These are phyloP conservation scores for Sherardia arvensis DNA, from an alignment of 257 asterid genomes.

Conservation along the genomic window DNA sequence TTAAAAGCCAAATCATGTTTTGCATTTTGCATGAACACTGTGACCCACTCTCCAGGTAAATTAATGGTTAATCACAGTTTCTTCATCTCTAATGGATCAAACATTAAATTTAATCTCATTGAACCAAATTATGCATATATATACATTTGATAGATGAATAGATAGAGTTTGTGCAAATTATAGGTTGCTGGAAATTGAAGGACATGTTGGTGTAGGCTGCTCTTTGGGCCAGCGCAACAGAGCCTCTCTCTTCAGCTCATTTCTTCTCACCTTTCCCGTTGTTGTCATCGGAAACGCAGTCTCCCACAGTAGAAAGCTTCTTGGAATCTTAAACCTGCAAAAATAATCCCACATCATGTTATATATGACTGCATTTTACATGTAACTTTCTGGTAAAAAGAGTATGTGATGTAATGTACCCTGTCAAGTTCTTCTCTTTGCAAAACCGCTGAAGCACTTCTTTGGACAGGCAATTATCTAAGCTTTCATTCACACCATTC, in stretches of 20 bases:
- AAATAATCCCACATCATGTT: background rate
- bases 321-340: conserved; percentile 78
- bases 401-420: conserved; percentile 37
- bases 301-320: conserved; percentile 44
- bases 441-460: conserved; percentile 60
- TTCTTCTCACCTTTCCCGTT: conserved; percentile 76
- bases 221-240: conserved; percentile 24
- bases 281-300: conserved; percentile 59
- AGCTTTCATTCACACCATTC: conserved; percentile 17
- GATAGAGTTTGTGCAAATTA: conserved; percentile 13
- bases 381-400: no score
- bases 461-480: conserved; percentile 29
- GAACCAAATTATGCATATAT: conserved; percentile 1
- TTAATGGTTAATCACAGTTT: no score
- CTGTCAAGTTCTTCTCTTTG: conserved; percentile 43
- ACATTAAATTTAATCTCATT: no score
- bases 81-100: background rate
- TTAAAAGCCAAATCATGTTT: no score
- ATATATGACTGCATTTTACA: no score
- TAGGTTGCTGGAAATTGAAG: conserved; percentile 42
- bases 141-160: background rate
- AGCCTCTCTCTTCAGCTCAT: conserved; percentile 43
- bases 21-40: no score
- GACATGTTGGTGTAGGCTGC: conserved; percentile 31
- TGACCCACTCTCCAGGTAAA: no score